These are phyloP conservation scores for Aspergillus ochraceus DNA, from an alignment of 2,329 filamentous ascomycete genomes.

Conservation along the genomic window DNA sequence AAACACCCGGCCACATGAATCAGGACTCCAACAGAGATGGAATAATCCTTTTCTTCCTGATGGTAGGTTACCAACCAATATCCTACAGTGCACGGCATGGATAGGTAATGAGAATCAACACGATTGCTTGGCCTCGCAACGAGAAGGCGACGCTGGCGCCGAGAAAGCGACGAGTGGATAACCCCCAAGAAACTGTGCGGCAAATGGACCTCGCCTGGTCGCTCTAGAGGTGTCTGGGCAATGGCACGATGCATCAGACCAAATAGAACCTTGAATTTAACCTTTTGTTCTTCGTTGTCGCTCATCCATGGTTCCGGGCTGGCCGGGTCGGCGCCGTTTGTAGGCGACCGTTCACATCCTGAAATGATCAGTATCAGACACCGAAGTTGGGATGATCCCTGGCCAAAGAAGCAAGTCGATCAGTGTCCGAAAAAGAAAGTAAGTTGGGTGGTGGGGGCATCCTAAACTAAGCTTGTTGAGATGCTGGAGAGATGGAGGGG, in stretches of 20 bases:
- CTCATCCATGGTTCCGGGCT: slow-evolving; percentile 20
- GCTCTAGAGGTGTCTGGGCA: not conserved
- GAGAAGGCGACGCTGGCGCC: slow-evolving; percentile 7
- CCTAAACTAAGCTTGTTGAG: slow-evolving; percentile 9
- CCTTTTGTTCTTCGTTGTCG: slow-evolving; percentile 23
- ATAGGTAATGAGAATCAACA: too few species aligned
- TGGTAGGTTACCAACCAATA: too few species aligned
- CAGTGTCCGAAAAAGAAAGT: slow-evolving; percentile 6
- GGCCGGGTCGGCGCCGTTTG: slow-evolving; percentile 4
- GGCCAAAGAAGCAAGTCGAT: slow-evolving; percentile 4
- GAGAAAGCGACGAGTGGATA: slow-evolving; percentile 9
- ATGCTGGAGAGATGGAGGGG: not conserved
- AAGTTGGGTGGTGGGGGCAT: slow-evolving; percentile 8
- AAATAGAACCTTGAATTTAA: slow-evolving; percentile 19
- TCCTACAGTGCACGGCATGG: too few species aligned
- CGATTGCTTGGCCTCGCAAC: not conserved
- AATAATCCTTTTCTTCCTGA: too few species aligned
- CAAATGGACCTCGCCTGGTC: not conserved
- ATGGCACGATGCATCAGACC: slow-evolving; percentile 7
- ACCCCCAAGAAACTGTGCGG: not conserved
- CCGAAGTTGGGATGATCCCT: slow-evolving; percentile 3
- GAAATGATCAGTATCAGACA: not conserved
- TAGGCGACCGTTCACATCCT: not conserved
- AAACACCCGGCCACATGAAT: not conserved
- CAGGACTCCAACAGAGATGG: not conserved